phyloP scores from a whole-genome alignment of 2,329 filamentous ascomycete species.

The Colletotrichum horii region DNA sequence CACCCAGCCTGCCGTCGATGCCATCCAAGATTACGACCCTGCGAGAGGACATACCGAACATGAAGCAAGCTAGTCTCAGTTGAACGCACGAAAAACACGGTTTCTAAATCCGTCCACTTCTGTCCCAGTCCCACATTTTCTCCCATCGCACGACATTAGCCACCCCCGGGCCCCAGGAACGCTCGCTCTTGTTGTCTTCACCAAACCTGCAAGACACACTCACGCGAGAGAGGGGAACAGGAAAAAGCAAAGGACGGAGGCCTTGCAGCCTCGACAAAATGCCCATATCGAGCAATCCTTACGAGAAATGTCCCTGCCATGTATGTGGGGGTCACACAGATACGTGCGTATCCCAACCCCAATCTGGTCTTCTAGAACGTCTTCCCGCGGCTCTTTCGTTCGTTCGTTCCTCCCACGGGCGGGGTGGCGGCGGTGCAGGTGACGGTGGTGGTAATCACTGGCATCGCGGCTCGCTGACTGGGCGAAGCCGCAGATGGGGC shows the following conservation, averaged over 20 bases:
- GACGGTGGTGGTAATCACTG: background rate
- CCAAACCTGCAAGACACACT: background rate
- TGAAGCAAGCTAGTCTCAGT: constrained; percentile 4
- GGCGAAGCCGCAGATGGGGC: background rate
- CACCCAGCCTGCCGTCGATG: background rate
- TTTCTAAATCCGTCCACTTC: background rate
- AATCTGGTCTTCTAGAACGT: background rate
- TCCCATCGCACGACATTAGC: background rate
- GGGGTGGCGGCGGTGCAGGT: background rate
- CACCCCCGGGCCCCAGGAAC: background rate
- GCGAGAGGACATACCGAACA: background rate
- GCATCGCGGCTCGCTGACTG: background rate
- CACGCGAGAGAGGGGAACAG: background rate
- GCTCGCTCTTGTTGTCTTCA: background rate
- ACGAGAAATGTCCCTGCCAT: background rate
- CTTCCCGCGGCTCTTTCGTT: background rate
- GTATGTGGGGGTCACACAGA: constrained; percentile 7
- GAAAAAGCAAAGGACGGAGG: background rate
- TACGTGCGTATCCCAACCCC: background rate
- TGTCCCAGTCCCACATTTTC: background rate
- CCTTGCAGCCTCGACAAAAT: background rate
- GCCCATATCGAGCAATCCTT: background rate
- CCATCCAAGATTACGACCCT: background rate
- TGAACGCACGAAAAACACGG: background rate
- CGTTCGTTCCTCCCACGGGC: background rate